Evolutionary conservation across 177 flowering plant species (phyloP), one percentile per base, ranked within the genome.

Genomic region (Vitis hybrid): DNA sequence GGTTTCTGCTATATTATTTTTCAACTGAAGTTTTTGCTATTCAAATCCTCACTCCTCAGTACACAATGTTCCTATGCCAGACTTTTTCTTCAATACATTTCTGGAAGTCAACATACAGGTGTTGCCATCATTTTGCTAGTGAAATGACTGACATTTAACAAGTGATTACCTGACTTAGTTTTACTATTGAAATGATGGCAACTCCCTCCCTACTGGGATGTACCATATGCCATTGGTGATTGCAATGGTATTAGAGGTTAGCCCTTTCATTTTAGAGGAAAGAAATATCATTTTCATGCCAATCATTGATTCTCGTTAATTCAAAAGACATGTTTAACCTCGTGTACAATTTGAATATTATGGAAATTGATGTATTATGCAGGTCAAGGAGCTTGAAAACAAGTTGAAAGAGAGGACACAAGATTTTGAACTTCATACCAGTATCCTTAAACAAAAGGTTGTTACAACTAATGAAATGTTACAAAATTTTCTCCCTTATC

Each of bases 371-470:
- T 39, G 45, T 39, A 39, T 39, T 7, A 39, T 53, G 2, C 74
- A 79, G 82, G 65, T 79, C 2, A 76, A 72, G 68, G 76, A 79
- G 31, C 61, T 73, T 19, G 74, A 76, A 15, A 69, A 55, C 69
- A 67, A 66, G 66, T 48, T 73, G 67, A 75, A 73, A 63, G 81
- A 75, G 16, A 65, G 55, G 59, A 63, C 65, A 61, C 74, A 63
- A 34, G 77, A 70, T 39, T 75, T 53, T 63, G 76, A 69, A 61
- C 62, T 55, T 52, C 67, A 67, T 16, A 55, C 81, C n/a, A 39
- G 50, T 29, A 68, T 61, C 13, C 68, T 78, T 31, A 67, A 78
- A n/a, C 68, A 63, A 53, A 74, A 78, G 81, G 81, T 78, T 57
- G 45, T 48, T 34, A 19, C 9, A n/a, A 57, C 3, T 50, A 34